These are phyloP conservation scores for Metschnikowia vanudenii DNA, from an alignment of 805 yeast species.

Conservation along the genomic window DNA sequence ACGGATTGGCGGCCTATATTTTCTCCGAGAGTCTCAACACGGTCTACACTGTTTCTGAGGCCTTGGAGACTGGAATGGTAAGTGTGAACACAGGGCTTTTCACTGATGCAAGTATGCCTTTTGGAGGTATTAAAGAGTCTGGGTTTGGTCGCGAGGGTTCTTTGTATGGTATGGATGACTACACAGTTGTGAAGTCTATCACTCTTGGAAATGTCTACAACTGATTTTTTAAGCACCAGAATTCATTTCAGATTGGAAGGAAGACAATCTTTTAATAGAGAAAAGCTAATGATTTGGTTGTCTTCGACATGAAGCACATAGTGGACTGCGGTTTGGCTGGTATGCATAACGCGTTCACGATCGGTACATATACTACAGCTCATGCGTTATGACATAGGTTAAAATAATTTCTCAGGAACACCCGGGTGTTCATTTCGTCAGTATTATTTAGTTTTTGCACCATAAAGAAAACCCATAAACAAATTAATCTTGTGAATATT, in stretches of 20 bases:
- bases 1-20: slow-evolving; percentile 60
- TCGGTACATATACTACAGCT: too few relatives aligned
- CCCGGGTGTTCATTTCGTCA: too few relatives aligned
- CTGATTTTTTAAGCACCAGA: background rate
- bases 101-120: slow-evolving; percentile 56
- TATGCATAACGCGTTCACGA: too few relatives aligned
- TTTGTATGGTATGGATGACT: slow-evolving; percentile 60
- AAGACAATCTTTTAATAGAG: too few relatives aligned
- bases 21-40: slow-evolving; percentile 53
- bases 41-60: slow-evolving; percentile 52
- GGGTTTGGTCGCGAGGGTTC: slow-evolving; percentile 75
- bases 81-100: slow-evolving; percentile 58
- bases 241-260: background rate
- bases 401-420: too few relatives aligned
- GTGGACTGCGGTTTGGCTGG: too few relatives aligned
- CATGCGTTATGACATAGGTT: too few relatives aligned
- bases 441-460: too few relatives aligned
- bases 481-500: too few relatives aligned
- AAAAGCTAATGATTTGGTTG: too few relatives aligned
- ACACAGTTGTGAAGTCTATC: slow-evolving; percentile 51
- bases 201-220: slow-evolving; percentile 44
- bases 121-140: slow-evolving; percentile 62
- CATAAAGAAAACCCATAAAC: too few relatives aligned
- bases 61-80: slow-evolving; percentile 64
- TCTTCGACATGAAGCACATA: too few relatives aligned